These are phyloP conservation scores for Myxozyma kluyveri DNA, from an alignment of 805 yeast species.

Conservation along the genomic window DNA sequence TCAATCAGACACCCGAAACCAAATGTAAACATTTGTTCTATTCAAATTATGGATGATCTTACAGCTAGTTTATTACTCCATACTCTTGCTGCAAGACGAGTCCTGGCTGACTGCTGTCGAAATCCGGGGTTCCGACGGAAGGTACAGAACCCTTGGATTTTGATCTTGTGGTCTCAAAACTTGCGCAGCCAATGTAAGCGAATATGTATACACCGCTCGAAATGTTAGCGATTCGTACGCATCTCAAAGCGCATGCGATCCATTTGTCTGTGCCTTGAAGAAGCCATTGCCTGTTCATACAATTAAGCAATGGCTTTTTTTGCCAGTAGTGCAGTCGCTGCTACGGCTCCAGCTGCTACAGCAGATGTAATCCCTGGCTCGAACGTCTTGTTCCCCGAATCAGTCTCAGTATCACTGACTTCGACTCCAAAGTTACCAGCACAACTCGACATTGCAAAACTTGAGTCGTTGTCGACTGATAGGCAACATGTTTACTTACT, in stretches of 20 bases:
- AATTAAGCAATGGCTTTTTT: not conserved
- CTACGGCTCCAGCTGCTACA: not conserved
- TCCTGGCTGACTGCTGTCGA: too few species aligned
- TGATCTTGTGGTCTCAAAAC: too few species aligned
- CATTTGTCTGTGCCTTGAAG: too few species aligned
- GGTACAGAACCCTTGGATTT: too few species aligned
- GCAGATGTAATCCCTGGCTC: constrained; percentile 7
- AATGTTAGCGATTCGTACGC: too few species aligned
- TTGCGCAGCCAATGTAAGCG: too few species aligned
- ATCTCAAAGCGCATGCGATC: too few species aligned
- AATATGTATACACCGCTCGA: too few species aligned
- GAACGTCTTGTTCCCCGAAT: not conserved
- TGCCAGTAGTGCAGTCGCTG: not conserved
- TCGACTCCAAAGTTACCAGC: constrained; percentile 13
- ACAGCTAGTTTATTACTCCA: not conserved
- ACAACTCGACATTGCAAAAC: constrained; percentile 13
- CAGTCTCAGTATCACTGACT: not conserved
- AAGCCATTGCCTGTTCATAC: not conserved
- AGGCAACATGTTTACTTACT: constrained; percentile 25
- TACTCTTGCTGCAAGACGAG: too few species aligned
- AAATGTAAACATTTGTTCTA: not conserved
- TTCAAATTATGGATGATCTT: not conserved
- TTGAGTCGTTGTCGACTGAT: constrained; percentile 16
- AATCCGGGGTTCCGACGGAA: too few species aligned
- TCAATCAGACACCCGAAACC: not conserved